Evolutionary conservation across 352 stramenopile genomes (phyloP), one percentile per base, ranked within the genome.

Genomic region (Globisporangium barbulae): DNA sequence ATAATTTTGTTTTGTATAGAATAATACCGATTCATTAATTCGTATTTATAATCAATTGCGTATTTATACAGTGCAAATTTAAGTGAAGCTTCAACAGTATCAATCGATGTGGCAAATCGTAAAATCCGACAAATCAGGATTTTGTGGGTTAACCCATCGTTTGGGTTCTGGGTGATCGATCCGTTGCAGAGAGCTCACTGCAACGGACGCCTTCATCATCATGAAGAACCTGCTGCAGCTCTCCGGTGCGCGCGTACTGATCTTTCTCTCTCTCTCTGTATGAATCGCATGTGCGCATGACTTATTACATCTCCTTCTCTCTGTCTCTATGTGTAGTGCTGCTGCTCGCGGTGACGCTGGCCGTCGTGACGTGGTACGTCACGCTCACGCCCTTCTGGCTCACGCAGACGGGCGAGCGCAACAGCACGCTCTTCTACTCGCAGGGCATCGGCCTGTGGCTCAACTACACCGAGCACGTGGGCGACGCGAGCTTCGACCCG

Each of bases 391-490:
- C 84, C 22, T 75, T 74, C 30, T 93, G 84, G 84, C 63, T 90
- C 48, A 72, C 73, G 52, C 84, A 93, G 73, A 78, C 75, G 1
- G 84, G 84, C 31, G 65, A 83, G 59, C 79, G 74, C 35, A 72
- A 68, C 52, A 57, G 25, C 35, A 50, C 49, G 13, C 42, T 81
- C n/a, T 85, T 82, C 65, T 93, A 93, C 73, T 83, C 84, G 35
- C 84, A 93, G 67, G 84, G 84, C 54, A 78, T 93, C 52, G 84
- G 84, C 1, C 64, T 93, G 21, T 93, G 84, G 84, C 81, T 90
- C 61, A 93, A 93, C 67, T 93, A 84, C 71, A 93, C 84, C 3
- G 78, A 90, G 61, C 84, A 91, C 55, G 79, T 88, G 31, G 84
- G 84, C 30, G 84, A 88, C 53, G 63, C 70, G 5, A 68, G 52